Base-by-base conservation (phyloP, 176 grass and related monocot species). In the Oryza rufipogon region DNA sequence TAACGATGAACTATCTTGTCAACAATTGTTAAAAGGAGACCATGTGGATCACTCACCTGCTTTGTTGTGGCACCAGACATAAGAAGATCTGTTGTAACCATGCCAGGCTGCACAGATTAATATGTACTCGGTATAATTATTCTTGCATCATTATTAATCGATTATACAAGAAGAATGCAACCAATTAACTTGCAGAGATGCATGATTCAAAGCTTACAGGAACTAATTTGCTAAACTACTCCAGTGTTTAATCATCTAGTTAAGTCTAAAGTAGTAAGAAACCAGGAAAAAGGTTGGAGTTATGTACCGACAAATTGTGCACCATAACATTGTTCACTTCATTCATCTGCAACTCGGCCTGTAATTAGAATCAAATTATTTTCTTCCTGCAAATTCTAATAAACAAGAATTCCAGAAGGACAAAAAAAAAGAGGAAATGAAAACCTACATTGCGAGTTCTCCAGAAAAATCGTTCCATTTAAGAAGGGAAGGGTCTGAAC, bases 291-390 rank as follows among this genome's bases (percentile, higher is more conserved):
- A 82, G 34, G 33, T 22, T 80, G 46, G 11, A 61, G 51, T 45
- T 36, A 6, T 52, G 16, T 92, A 98, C 96, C 80, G 96, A 98
- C 89, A 98, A 79, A 51, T 95, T 98, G 81, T 98, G 96, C 85
- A 98, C 93, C 96, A 98, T 88, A 66, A 98, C 96, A 87, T 95
- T 98, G 51, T 98, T 98, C 84, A 95, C 83, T 92, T 98, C 89
- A 81, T 95, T 93, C 96, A 98, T 98, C 88, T 98, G 96, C 87
- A 98, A 87, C 75, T 98, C 96, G 26, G 93, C 96, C 96, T 98
- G 92, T 28, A 92, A 88, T 86, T 75, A 71, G 30, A 75, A 86
- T 56, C 38, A 64, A 56, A 85, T 75, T 74, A 87, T 66, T 36
- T 75, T 68, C 33, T 52, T 4, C 1, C 63, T 69, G n/a, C 7